Conservation (phyloP, 2,329 filamentous ascomycete species). For the Chaetomiaceae sp. region DNA sequence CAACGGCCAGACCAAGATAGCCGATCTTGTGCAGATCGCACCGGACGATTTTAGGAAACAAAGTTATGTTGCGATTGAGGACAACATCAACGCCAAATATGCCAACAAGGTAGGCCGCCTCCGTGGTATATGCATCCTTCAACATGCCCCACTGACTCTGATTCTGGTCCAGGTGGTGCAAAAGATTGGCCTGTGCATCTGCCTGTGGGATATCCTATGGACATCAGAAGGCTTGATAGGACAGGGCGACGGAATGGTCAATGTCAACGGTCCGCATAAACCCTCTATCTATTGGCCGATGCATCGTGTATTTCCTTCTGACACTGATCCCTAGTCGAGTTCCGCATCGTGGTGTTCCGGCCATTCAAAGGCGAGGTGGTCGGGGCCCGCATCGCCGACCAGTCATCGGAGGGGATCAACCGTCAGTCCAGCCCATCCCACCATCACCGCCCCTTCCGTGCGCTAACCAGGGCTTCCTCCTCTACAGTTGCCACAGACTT, state of each 20-base stretch:
- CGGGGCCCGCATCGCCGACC: conserved; percentile 72
- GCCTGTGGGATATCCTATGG: conserved; percentile 83
- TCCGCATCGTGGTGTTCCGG: conserved; percentile 86
- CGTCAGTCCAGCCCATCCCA: conserved; percentile 37
- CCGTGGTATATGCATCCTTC: neutral
- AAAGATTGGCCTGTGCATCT: conserved; percentile 88
- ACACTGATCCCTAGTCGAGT: conserved; percentile 60
- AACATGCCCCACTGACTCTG: conserved; percentile 1
- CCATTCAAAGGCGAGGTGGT: conserved; percentile 95
- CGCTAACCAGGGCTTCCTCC: neutral
- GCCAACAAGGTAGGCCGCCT: conserved; percentile 69
- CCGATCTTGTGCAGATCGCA: conserved; percentile 87
- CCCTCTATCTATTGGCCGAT: neutral
- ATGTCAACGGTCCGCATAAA: conserved; percentile 79
- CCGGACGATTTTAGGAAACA: conserved; percentile 83
- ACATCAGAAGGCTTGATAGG: conserved; percentile 91
- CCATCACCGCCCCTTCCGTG: neutral
- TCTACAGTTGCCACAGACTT: conserved; percentile 75
- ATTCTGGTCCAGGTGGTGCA: conserved; percentile 62
- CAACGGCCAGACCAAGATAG: conserved; percentile 69
- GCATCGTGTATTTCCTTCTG: conserved; percentile 5
- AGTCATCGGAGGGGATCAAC: conserved; percentile 65
- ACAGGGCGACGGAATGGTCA: conserved; percentile 84
- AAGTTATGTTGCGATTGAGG: conserved; percentile 79
- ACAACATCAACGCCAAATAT: conserved; percentile 96